phyloP scores from a whole-genome alignment of 345 rosid genomes.

The Mallotus nudiflorus region DNA sequence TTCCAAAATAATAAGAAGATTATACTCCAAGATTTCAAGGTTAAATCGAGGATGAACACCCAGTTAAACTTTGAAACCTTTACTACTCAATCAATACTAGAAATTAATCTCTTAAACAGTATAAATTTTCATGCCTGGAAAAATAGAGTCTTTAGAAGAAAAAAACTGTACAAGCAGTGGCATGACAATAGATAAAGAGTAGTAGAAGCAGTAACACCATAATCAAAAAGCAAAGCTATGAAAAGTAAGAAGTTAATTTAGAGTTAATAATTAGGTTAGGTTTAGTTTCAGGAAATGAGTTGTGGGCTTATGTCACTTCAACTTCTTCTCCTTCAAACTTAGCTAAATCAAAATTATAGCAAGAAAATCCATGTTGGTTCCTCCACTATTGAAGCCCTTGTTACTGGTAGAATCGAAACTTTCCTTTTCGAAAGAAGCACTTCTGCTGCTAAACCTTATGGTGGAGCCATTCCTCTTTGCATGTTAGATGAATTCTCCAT shows the following conservation, averaged over 20 bases:
- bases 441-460: slow-evolving; percentile 61
- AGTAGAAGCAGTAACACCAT: slow-evolving; percentile 17
- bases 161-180: slow-evolving; percentile 48
- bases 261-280: slow-evolving; percentile 52
- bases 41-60: slow-evolving; percentile 34
- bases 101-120: background rate
- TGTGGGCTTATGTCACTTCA: no score
- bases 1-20: slow-evolving; percentile 57
- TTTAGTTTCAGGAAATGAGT: slow-evolving; percentile 6
- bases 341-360: slow-evolving; percentile 44
- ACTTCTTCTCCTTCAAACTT: slow-evolving; percentile 21
- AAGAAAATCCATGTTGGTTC: slow-evolving; percentile 40
- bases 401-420: slow-evolving; percentile 57
- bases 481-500: slow-evolving; percentile 69
- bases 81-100: slow-evolving; percentile 6
- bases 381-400: slow-evolving; percentile 57
- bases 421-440: slow-evolving; percentile 67
- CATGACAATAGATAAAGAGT: slow-evolving; percentile 57
- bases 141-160: slow-evolving; percentile 43
- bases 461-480: slow-evolving; percentile 76
- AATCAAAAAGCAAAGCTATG: background rate
- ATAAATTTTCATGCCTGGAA: slow-evolving; percentile 18
- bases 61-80: slow-evolving; percentile 11
- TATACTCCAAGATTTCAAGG: slow-evolving; percentile 61
- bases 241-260: slow-evolving; percentile 37